Evolutionary conservation across 2,329 filamentous ascomycete species (phyloP).

Genomic region (Penicillium frequentans): DNA sequence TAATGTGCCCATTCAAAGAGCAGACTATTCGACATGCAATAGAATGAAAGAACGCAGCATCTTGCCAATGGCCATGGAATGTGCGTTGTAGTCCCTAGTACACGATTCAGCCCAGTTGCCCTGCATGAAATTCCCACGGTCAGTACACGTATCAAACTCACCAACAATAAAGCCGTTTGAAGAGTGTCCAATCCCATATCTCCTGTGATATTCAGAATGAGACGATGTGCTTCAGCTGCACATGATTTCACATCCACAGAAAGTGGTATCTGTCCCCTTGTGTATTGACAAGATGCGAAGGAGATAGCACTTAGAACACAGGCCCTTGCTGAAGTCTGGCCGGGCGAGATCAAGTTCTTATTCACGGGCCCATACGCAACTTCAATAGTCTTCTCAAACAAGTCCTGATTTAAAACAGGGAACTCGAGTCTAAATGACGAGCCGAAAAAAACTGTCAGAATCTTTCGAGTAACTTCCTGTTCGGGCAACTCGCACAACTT

Average conservation of each 20-base stretch:
- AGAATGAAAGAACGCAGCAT: constrained; percentile 10
- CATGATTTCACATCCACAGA: constrained; percentile 5
- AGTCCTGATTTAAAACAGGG: constrained; percentile 10
- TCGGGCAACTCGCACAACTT: constrained; percentile 9
- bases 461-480: background rate
- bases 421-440: constrained; percentile 8
- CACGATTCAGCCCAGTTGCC: background rate
- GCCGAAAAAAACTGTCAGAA: constrained; percentile 3
- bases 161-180: constrained; percentile 12
- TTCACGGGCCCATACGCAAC: constrained; percentile 7
- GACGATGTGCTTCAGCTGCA: constrained; percentile 6
- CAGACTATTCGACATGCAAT: constrained; percentile 16
- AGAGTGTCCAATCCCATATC: constrained; percentile 11
- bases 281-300: constrained; percentile 2
- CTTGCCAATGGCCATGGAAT: constrained; percentile 14
- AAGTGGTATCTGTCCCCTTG: background rate
- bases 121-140: background rate
- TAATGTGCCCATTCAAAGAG: constrained; percentile 8
- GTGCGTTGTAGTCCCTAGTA: constrained; percentile 9
- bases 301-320: constrained; percentile 14
- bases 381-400: constrained; percentile 9
- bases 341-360: background rate
- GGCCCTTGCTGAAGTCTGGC: constrained; percentile 8
- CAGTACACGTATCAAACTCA: background rate
- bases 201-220: constrained; percentile 1